Base-by-base conservation (phyloP, 2,329 filamentous ascomycete species). In the Microsporum audouinii region DNA sequence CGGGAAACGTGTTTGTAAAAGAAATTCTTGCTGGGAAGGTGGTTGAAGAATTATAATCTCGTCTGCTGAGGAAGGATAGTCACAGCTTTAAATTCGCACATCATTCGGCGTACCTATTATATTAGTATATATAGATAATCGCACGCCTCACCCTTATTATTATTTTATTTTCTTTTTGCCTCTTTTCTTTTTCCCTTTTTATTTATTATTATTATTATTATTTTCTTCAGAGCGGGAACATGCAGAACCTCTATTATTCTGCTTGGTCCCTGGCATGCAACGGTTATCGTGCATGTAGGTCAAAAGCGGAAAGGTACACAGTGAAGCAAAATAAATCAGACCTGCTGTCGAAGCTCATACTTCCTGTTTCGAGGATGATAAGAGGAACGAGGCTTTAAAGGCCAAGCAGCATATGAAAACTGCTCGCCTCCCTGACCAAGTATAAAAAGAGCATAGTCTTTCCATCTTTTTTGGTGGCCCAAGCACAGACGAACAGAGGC, bases 71-170 rank as follows among this genome's bases (percentile, higher is more conserved):
- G 55, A 36, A 36, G 43, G 43, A 59, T 49, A 49, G 34, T 27
- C 31, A 59, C 57, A 59, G 39, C 23, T 47, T 59, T 49, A 43
- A 47, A 45, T 59, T 59, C 57, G 57, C 57, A 59, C 41, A 49
- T 59, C 57, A 27, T 45, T 49, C 57, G 57, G 36, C 31, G 6
- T 59, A 43, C 39, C 39, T 29, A 36, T 36, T 14, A 49, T 36
- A 29, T 49, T 39, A 33, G 17, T 23, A 27, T 41, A 41, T 41
- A 29, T 41, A 36, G 56, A 23, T 58, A 27, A 58, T 43, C 56
- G 56, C 39, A 45, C 29, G 39, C 36, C 56, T 58, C 56, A 34
- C 36, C 39, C 27, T 43, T 53, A 31, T 53, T 53, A 23, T 31
- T 27, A 34, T 10, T 2, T 23, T 17, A 3, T 12, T 43, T 57